Evolutionary conservation across 257 asterid genomes (phyloP), one percentile per base, ranked within the genome.

Genomic region (Ballota nigra): DNA sequence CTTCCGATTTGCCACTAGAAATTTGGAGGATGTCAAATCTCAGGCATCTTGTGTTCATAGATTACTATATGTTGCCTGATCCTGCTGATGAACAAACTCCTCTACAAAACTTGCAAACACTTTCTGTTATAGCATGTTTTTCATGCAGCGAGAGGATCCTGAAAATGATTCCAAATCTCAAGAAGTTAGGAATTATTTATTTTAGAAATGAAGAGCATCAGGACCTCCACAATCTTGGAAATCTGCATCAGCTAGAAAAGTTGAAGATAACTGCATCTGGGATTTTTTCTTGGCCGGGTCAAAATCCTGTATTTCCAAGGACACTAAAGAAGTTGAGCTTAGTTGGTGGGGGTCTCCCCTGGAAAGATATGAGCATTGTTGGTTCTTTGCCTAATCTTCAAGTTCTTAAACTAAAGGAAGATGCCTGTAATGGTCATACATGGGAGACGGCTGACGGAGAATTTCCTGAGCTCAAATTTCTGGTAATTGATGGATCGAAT

Each of bases 361-460:
- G 56, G 22, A 16, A 49, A 16, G 22, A n/a, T 49, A 49, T 49
- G 56, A 1, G 9, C 23, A 49, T 49, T 49, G 45, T 63, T 22
- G 55, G 43, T 49, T 51, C 26, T 18, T 6, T 47, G 70, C 70
- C 64, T 40, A 43, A 71, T 41, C 75, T 71, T n/a, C 16, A 59
- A 59, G 68, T 71, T 23, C 75, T 71, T 28, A 71, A 49, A 45
- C 61, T 71, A 0, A 41, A 8, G 33, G 3, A 43, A 1, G 0
- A 0, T 4, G 68, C 75, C 28, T 70, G 34, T 13, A 0, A 4
- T 12, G 69, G 26, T 0, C 10, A n/a, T 4, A 61, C 28, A 0
- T 72, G 77, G 77, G 56, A 62, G 7, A 72, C 65, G 2, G 2
- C 38, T 1, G 36, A 69, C 6, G 47, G 65, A 52, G 49, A 73